Evolutionary conservation across 345 rosid genomes (phyloP).

Genomic region (Camelina laxa): DNA sequence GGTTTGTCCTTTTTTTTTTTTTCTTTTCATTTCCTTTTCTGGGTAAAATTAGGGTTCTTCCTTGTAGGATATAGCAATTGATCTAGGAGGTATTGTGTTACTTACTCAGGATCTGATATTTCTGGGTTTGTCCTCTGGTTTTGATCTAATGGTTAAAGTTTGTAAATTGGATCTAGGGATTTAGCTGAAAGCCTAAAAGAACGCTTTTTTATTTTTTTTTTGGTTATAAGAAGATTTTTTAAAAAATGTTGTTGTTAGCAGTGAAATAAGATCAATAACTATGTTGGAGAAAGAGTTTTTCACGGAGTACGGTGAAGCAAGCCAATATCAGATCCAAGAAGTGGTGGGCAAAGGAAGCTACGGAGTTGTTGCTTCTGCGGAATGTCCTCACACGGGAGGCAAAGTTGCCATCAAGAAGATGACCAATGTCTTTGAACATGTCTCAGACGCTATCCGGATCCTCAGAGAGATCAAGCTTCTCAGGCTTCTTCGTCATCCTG

Average conservation of each 20-base stretch:
- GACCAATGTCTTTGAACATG: constrained; percentile 89
- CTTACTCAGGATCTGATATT: neutral
- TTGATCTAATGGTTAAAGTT: neutral
- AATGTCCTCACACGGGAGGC: constrained; percentile 90
- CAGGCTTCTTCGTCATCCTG: constrained; percentile 81
- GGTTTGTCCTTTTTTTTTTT: constrained; percentile 8
- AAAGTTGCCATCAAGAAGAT: constrained; percentile 97
- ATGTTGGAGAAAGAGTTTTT: constrained; percentile 93
- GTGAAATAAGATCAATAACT: neutral
- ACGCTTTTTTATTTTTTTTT: neutral
- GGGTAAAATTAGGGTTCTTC: constrained; percentile 26
- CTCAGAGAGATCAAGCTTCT: constrained; percentile 96
- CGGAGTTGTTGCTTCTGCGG: constrained; percentile 94
- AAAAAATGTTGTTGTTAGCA: constrained; percentile 15
- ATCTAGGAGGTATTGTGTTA: constrained; percentile 1
- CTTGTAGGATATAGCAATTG: constrained; percentile 2
- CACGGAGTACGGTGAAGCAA: constrained; percentile 97
- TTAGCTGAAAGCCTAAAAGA: neutral
- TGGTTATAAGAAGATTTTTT: too few species aligned
- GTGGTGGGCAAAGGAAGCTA: constrained; percentile 98
- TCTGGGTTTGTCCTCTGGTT: neutral
- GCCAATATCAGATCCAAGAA: constrained; percentile 90
- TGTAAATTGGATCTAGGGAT: constrained; percentile 12
- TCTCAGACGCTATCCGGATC: constrained; percentile 89
- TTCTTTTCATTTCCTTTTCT: neutral